phyloP scores from a whole-genome alignment of 2,329 filamentous ascomycete genomes.

The Grosmannia serpens region DNA sequence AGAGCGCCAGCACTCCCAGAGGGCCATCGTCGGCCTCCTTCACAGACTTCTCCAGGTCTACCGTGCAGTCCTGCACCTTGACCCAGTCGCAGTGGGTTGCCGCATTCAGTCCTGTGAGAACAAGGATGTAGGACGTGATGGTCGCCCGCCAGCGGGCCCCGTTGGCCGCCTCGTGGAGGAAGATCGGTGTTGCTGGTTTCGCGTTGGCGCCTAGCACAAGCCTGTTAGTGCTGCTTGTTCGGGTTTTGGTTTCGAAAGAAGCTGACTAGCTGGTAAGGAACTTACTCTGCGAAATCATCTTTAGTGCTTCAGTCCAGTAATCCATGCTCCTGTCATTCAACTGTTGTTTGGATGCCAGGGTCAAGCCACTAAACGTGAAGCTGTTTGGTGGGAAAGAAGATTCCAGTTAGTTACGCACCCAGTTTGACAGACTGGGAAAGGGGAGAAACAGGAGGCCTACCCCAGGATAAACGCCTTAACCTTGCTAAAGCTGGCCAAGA shows the following conservation, averaged over 20 bases:
- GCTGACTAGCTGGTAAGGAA: constrained; percentile 1
- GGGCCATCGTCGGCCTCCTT: constrained; percentile 29
- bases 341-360: constrained; percentile 24
- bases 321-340: constrained; percentile 24
- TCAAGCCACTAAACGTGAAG: constrained; percentile 44
- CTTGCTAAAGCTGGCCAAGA: constrained; percentile 49
- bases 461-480: constrained; percentile 44
- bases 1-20: constrained; percentile 47
- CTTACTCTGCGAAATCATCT: constrained; percentile 22
- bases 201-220: constrained; percentile 12
- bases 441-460: constrained; percentile 25
- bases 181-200: constrained; percentile 25
- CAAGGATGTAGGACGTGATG: constrained; percentile 55
- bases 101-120: constrained; percentile 59
- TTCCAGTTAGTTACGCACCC: background rate
- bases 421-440: constrained; percentile 6
- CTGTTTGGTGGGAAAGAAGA: constrained; percentile 18
- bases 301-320: constrained; percentile 28
- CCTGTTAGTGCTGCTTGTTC: background rate
- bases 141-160: constrained; percentile 53
- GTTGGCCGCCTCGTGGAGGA: constrained; percentile 45
- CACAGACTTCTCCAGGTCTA: constrained; percentile 36
- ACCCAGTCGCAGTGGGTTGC: constrained; percentile 62
- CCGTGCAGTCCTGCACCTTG: constrained; percentile 46
- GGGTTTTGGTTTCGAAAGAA: no score